phyloP scores from a whole-genome alignment of 495 filamentous ascomycete genomes.

The Hypoxylon trugodes region DNA sequence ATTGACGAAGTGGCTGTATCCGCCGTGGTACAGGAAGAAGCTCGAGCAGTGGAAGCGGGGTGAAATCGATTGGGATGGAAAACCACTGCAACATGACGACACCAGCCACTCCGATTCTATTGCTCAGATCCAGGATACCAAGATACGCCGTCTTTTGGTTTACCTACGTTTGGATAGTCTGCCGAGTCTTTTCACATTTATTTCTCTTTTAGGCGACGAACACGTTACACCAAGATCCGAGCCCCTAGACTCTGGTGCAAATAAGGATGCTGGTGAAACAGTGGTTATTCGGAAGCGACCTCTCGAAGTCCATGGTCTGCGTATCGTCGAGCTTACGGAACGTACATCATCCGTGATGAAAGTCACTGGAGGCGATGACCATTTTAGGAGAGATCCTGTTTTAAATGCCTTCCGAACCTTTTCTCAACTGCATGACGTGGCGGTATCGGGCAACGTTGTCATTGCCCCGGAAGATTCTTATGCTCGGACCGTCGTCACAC shows the following conservation, averaged over 20 bases:
- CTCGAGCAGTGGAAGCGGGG: conserved; percentile 88
- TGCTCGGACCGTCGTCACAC: conserved; percentile 74
- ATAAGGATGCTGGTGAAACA: conserved; percentile 20
- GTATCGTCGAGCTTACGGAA: conserved; percentile 88
- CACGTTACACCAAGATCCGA: conserved; percentile 31
- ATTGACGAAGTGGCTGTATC: conserved; percentile 79
- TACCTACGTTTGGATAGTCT: conserved; percentile 89
- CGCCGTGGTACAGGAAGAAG: conserved; percentile 90
- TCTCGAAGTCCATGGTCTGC: conserved; percentile 84
- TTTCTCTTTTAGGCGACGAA: conserved; percentile 76
- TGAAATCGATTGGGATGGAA: conserved; percentile 94
- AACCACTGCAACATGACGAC: conserved; percentile 54
- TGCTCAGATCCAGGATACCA: conserved; percentile 54
- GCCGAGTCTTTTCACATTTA: conserved; percentile 84
- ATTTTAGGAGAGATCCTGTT: conserved; percentile 81
- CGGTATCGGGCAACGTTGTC: conserved; percentile 80
- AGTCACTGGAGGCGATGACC: conserved; percentile 82
- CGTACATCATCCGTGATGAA: conserved; percentile 96
- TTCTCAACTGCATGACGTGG: conserved; percentile 82
- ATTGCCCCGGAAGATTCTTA: conserved; percentile 80
- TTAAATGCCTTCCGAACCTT: conserved; percentile 92
- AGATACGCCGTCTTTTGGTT: conserved; percentile 58
- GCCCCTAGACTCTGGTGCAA: conserved; percentile 37
- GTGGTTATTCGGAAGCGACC: conserved; percentile 53
- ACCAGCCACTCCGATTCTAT: conserved; percentile 51